Conservation (phyloP, 1,284 basidiomycete genomes). For the Puccinia hordei region DNA sequence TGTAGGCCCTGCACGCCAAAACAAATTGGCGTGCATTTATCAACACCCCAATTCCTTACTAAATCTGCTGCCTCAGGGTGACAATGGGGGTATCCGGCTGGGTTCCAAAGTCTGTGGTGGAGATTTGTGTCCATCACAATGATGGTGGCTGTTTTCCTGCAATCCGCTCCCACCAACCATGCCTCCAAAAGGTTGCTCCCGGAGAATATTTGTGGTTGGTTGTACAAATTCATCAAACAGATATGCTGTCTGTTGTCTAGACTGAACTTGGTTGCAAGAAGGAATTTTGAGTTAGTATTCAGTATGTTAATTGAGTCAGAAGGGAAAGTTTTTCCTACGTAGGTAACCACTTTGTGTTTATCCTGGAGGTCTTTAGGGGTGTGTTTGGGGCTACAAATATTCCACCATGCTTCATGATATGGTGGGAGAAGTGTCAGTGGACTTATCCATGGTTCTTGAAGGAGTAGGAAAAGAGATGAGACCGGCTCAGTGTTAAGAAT, state of each 20-base stretch:
- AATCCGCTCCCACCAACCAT: neutral
- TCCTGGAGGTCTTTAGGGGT: neutral
- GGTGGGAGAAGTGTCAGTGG: neutral
- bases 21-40: too few species aligned
- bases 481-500: too few species aligned
- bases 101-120: constrained; percentile 32
- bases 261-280: neutral
- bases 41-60: too few species aligned
- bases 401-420: constrained; percentile 21
- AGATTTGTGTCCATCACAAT: constrained; percentile 34
- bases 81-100: too few species aligned
- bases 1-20: too few species aligned
- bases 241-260: neutral
- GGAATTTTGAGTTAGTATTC: neutral
- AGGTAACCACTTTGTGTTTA: neutral
- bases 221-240: neutral
- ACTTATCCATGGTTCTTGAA: too few species aligned
- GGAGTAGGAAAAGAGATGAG: too few species aligned
- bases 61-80: too few species aligned
- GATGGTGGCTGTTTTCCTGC: neutral
- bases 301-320: neutral
- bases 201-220: neutral
- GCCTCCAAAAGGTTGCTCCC: neutral
- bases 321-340: neutral
- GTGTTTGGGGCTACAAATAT: constrained; percentile 2